phyloP scores from a whole-genome alignment of 768 basidiomycete species.

The Tephrocybe sp. region DNA sequence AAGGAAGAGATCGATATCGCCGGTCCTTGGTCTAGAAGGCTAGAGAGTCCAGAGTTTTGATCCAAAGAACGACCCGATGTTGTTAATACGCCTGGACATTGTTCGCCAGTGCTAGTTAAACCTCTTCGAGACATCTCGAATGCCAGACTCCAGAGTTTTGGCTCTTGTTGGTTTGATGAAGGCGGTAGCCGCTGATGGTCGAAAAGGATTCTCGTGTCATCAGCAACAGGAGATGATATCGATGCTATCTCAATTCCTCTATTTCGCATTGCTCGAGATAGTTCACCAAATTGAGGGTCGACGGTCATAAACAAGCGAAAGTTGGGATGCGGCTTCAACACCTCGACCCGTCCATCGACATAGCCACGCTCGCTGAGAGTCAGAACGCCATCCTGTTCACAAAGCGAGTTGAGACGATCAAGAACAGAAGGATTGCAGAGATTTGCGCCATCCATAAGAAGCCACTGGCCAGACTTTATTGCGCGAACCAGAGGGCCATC shows the following conservation, averaged over 20 bases:
- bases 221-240: slow-evolving; percentile 30
- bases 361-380: slow-evolving; percentile 90
- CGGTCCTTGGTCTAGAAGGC: slow-evolving; percentile 39
- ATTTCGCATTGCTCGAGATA: slow-evolving; percentile 98
- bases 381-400: slow-evolving; percentile 81
- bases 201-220: slow-evolving; percentile 47
- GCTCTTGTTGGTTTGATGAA: slow-evolving; percentile 7
- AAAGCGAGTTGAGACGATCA: slow-evolving; percentile 94
- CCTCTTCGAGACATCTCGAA: slow-evolving; percentile 41
- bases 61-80: slow-evolving; percentile 45
- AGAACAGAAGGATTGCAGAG: slow-evolving; percentile 94
- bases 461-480: slow-evolving; percentile 85
- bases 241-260: slow-evolving; percentile 86
- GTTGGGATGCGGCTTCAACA: slow-evolving; percentile 78
- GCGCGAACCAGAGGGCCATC: slow-evolving; percentile 90
- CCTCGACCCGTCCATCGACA: slow-evolving; percentile 71
- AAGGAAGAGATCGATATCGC: slow-evolving; percentile 25
- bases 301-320: slow-evolving; percentile 95
- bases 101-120: slow-evolving; percentile 10
- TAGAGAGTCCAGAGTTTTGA: slow-evolving; percentile 48
- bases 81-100: slow-evolving; percentile 1
- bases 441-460: slow-evolving; percentile 90
- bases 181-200: slow-evolving; percentile 52
- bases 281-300: slow-evolving; percentile 88
- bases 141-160: slow-evolving; percentile 14